These are phyloP conservation scores for Phytophthora capsici DNA, from an alignment of 352 stramenopile species.

Conservation along the genomic window DNA sequence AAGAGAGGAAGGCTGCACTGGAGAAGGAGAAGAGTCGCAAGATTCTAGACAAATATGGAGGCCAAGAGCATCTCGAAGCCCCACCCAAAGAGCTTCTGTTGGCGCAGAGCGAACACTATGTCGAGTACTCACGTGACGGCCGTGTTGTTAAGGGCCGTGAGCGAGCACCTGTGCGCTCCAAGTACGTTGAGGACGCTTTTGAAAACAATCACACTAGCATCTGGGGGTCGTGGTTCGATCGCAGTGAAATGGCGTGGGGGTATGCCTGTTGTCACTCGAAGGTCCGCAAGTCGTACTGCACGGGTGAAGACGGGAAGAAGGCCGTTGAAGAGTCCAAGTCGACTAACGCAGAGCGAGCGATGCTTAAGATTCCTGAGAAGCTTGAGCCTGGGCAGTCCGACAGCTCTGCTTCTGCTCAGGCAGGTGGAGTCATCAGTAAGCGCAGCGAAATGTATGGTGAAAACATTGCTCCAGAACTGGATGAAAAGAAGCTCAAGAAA, in stretches of 20 bases:
- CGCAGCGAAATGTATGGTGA: conserved; percentile 92
- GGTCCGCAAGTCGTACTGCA: conserved; percentile 96
- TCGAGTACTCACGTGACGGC: conserved; percentile 95
- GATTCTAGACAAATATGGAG: conserved; percentile 97
- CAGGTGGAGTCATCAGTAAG: conserved; percentile 50
- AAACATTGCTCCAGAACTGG: conserved; percentile 72
- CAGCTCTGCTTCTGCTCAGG: conserved; percentile 12
- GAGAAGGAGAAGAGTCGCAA: conserved; percentile 74
- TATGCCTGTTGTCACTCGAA: conserved; percentile 97
- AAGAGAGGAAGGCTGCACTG: conserved; percentile 74
- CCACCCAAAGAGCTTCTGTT: conserved; percentile 81
- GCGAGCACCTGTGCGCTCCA: conserved; percentile 89
- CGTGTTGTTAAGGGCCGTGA: conserved; percentile 86
- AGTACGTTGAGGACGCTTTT: conserved; percentile 98
- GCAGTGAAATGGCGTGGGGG: conserved; percentile 94
- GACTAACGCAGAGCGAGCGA: conserved; percentile 48
- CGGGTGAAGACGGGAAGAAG: conserved; percentile 91
- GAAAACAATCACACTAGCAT: conserved; percentile 97
- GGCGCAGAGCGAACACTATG: conserved; percentile 91
- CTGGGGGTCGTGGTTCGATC: conserved; percentile 99
- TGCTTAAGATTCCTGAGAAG: conserved; percentile 50
- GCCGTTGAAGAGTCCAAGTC: conserved; percentile 86
- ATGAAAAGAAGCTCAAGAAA: conserved; percentile 88
- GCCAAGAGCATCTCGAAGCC: conserved; percentile 91
- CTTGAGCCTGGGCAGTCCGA: conserved; percentile 21